phyloP scores from a whole-genome alignment of 805 yeast species.

The Metschnikowia continentalis region DNA sequence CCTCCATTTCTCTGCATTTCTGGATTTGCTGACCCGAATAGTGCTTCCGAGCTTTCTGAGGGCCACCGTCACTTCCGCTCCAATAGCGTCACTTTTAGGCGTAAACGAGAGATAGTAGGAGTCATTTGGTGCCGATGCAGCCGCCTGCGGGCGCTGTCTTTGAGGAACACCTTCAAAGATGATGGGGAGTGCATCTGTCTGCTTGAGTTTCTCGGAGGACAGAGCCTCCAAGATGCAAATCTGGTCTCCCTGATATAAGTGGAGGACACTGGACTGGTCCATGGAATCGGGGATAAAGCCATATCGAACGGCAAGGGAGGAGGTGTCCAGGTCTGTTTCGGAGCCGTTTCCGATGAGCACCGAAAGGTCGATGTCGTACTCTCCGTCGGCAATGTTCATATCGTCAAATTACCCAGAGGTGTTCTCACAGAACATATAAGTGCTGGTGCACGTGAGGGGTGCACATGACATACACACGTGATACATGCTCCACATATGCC shows the following conservation, averaged over 20 bases:
- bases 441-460: not conserved
- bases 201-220: slow-evolving; percentile 20
- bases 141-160: slow-evolving; percentile 17
- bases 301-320: slow-evolving; percentile 27
- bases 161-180: slow-evolving; percentile 39
- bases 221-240: slow-evolving; percentile 31
- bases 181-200: slow-evolving; percentile 18
- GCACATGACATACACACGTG: not conserved
- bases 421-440: slow-evolving; percentile 1
- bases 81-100: slow-evolving; percentile 12
- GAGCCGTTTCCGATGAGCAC: slow-evolving; percentile 13
- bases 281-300: slow-evolving; percentile 40
- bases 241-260: slow-evolving; percentile 32
- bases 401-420: not conserved
- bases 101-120: slow-evolving; percentile 27
- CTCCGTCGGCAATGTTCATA: slow-evolving; percentile 40
- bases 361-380: slow-evolving; percentile 38
- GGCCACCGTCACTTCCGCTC: slow-evolving; percentile 3
- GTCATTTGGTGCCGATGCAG: slow-evolving; percentile 19
- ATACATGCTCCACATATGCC: not conserved
- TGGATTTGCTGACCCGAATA: slow-evolving; percentile 34
- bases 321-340: not conserved
- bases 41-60: slow-evolving; percentile 28
- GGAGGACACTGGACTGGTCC: slow-evolving; percentile 33
- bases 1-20: slow-evolving; percentile 31